These are phyloP conservation scores for Lachnellula occidentalis DNA, from an alignment of 2,329 filamentous ascomycete species.

Conservation along the genomic window DNA sequence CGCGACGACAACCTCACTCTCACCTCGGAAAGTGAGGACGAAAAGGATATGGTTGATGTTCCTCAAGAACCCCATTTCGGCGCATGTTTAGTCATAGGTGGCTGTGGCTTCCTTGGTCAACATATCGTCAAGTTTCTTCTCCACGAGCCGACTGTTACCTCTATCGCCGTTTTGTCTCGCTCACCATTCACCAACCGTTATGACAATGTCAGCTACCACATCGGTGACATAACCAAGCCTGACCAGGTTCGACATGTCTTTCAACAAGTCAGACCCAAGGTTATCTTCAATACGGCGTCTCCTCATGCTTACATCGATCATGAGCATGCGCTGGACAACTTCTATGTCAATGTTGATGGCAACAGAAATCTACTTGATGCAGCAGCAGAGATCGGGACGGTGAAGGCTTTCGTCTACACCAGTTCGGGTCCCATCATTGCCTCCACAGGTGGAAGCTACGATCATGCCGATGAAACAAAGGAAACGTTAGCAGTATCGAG, in stretches of 20 bases:
- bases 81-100: slow-evolving; percentile 39
- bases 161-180: slow-evolving; percentile 42
- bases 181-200: slow-evolving; percentile 34
- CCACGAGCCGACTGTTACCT: slow-evolving; percentile 34
- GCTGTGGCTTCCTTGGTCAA: slow-evolving; percentile 45
- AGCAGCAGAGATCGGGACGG: slow-evolving; percentile 42
- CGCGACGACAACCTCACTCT: too few species aligned
- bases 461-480: slow-evolving; percentile 19
- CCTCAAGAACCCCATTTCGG: slow-evolving; percentile 5
- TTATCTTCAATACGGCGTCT: slow-evolving; percentile 46
- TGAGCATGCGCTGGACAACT: slow-evolving; percentile 14
- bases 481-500: slow-evolving; percentile 18
- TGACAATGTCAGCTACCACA: slow-evolving; percentile 39
- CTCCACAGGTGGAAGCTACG: slow-evolving; percentile 13
- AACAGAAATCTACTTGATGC: slow-evolving; percentile 43
- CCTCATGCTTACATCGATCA: slow-evolving; percentile 33
- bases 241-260: slow-evolving; percentile 38
- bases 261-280: slow-evolving; percentile 37
- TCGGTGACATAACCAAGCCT: slow-evolving; percentile 43
- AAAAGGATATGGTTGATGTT: slow-evolving; percentile 2
- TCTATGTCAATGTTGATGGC: slow-evolving; percentile 45
- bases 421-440: slow-evolving; percentile 20
- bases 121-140: slow-evolving; percentile 45
- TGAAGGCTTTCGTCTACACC: slow-evolving; percentile 32
- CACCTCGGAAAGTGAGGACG: background rate